A percentile compares a stretch with the other conserved stretches of the same genome.
phyloP scores from a whole-genome alignment of 192 early-diverging fungal species.

The Coemansia sp. region DNA sequence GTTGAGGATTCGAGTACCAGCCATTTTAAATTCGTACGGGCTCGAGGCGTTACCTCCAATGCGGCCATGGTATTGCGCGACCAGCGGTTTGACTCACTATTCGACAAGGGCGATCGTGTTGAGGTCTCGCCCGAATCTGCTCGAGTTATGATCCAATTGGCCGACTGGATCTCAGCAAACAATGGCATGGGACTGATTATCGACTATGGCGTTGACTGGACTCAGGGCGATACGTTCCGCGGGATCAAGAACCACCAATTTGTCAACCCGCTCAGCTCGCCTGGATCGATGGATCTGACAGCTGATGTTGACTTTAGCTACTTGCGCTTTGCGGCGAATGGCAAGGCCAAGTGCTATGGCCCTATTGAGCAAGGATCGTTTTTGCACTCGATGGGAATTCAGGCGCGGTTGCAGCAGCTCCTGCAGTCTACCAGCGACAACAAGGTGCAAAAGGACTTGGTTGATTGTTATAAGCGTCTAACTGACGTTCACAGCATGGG shows the following conservation, averaged over 20 bases:
- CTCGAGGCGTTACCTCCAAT: constrained; percentile 62
- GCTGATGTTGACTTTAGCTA: constrained; percentile 90
- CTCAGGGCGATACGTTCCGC: constrained; percentile 78
- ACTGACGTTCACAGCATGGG: constrained; percentile 84
- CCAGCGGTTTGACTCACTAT: constrained; percentile 51
- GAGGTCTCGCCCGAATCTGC: constrained; percentile 87
- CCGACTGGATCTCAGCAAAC: constrained; percentile 65
- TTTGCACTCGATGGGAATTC: constrained; percentile 83
- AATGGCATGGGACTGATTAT: constrained; percentile 77
- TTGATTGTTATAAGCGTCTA: constrained; percentile 72
- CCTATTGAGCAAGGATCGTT: constrained; percentile 80
- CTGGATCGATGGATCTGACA: constrained; percentile 87
- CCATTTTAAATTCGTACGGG: constrained; percentile 77
- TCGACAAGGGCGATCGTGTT: constrained; percentile 73
- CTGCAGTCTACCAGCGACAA: constrained; percentile 59
- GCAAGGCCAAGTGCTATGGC: constrained; percentile 64
- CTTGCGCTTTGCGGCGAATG: constrained; percentile 62
- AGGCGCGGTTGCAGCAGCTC: constrained; percentile 68
- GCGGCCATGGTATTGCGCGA: constrained; percentile 52
- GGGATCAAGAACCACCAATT: constrained; percentile 87
- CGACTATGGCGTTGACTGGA: constrained; percentile 89
- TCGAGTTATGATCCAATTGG: constrained; percentile 66
- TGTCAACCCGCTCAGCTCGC: constrained; percentile 71
- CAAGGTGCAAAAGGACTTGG: constrained; percentile 63
- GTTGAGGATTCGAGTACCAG: constrained; percentile 35